Percentiles rank a stretch among this genome's conserved stretches.
phyloP scores from a whole-genome alignment of 805 yeast genomes.

The Peterozyma toletana region DNA sequence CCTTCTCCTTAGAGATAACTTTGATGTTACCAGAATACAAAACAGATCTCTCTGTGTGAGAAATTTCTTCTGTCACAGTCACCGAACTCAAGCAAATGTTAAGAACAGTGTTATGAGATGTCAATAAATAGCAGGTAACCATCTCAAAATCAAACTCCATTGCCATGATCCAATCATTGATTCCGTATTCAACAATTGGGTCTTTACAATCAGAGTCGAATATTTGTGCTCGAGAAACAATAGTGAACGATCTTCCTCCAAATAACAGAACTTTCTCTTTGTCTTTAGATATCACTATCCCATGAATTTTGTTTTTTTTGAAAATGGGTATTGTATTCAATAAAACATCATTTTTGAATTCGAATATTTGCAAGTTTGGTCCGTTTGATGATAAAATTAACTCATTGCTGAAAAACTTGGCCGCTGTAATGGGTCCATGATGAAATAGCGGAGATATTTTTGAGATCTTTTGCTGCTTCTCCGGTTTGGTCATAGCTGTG shows the following conservation, averaged over 20 bases:
- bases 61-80: conserved; percentile 21
- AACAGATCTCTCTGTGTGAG: conserved; percentile 69
- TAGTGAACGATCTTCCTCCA: conserved; percentile 69
- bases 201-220: conserved; percentile 12
- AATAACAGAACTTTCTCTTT: conserved; percentile 33
- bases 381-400: conserved; percentile 64
- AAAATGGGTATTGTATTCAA: conserved; percentile 42
- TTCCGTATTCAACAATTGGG: conserved; percentile 34
- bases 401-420: conserved; percentile 32
- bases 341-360: conserved; percentile 30
- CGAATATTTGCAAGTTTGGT: conserved; percentile 50
- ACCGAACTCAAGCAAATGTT: conserved; percentile 21
- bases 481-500: not conserved
- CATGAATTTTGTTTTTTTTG: conserved; percentile 74
- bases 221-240: conserved; percentile 26
- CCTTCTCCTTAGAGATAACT: conserved; percentile 30
- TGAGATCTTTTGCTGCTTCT: conserved; percentile 1
- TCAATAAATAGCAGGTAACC: conserved; percentile 43
- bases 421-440: conserved; percentile 67
- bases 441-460: conserved; percentile 19
- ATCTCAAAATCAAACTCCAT: conserved; percentile 39
- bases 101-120: conserved; percentile 72
- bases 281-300: conserved; percentile 37
- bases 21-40: conserved; percentile 80
- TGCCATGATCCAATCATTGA: conserved; percentile 77